These are phyloP conservation scores for Tephrocybe rancida DNA, from an alignment of 768 basidiomycete genomes.

Conservation along the genomic window DNA sequence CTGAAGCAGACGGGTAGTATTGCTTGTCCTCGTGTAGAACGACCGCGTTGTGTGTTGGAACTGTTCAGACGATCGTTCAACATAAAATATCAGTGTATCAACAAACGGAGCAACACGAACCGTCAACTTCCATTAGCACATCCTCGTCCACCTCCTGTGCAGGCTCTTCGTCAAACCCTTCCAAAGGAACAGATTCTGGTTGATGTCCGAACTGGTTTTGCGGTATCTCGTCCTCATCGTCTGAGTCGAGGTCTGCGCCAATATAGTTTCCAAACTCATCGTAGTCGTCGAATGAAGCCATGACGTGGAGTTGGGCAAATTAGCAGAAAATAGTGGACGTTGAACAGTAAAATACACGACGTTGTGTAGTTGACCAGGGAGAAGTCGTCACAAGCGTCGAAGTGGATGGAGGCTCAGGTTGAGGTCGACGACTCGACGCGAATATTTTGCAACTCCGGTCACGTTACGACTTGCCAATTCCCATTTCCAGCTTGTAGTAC, in stretches of 20 bases:
- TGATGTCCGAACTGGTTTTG: conserved; percentile 49
- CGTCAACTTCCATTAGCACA: conserved; percentile 86
- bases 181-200: conserved; percentile 56
- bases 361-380: background rate
- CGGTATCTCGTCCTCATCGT: conserved; percentile 67
- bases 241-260: conserved; percentile 91
- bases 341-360: background rate
- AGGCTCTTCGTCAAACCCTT: conserved; percentile 81
- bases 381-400: conserved; percentile 5
- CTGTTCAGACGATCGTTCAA: conserved; percentile 38
- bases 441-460: conserved; percentile 37
- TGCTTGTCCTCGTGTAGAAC: conserved; percentile 97
- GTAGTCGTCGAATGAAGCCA: conserved; percentile 76
- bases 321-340: conserved; percentile 4
- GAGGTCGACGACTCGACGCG: conserved; percentile 13
- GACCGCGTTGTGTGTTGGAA: conserved; percentile 79
- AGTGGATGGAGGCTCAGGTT: conserved; percentile 11
- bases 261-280: conserved; percentile 99
- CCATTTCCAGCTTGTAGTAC: background rate
- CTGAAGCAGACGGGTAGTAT: conserved; percentile 92
- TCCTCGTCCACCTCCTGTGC: conserved; percentile 55
- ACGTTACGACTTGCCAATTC: conserved; percentile 7
- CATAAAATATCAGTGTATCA: conserved; percentile 13
- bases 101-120: conserved; percentile 35
- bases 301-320: conserved; percentile 16